A percentile compares a stretch with the other conserved stretches of the same genome.
phyloP scores from a whole-genome alignment of 805 yeast species.

The Monosporozyma solicola region DNA sequence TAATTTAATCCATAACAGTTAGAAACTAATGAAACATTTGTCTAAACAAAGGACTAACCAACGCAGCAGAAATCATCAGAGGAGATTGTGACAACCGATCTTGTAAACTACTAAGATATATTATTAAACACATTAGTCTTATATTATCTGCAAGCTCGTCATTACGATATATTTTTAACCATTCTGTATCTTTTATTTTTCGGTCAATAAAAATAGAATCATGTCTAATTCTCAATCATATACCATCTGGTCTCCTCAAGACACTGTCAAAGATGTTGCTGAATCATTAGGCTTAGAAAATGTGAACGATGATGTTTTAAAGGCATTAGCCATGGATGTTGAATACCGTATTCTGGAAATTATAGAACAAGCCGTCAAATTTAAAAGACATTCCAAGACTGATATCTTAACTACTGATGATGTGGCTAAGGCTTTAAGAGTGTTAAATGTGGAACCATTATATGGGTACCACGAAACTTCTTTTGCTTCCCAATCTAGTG shows the following conservation, averaged over 20 bases:
- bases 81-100: background rate
- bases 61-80: background rate
- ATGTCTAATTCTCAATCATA: constrained; percentile 45
- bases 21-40: background rate
- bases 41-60: background rate
- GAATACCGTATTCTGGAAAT: constrained; percentile 95
- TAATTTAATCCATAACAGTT: background rate
- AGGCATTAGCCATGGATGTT: constrained; percentile 97
- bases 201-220: background rate
- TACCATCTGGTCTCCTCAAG: constrained; percentile 95
- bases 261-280: constrained; percentile 93
- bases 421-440: constrained; percentile 69
- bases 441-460: constrained; percentile 88
- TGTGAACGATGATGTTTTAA: constrained; percentile 85
- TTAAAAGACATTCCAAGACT: constrained; percentile 90
- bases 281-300: constrained; percentile 74
- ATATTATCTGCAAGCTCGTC: no score
- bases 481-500: background rate
- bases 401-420: constrained; percentile 74
- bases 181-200: background rate
- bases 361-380: constrained; percentile 89
- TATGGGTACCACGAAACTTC: constrained; percentile 59
- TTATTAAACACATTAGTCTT: no score
- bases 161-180: no score
- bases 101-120: no score